Base-by-base conservation (phyloP, 352 stramenopile genomes). In the Pythium brassicae region DNA sequence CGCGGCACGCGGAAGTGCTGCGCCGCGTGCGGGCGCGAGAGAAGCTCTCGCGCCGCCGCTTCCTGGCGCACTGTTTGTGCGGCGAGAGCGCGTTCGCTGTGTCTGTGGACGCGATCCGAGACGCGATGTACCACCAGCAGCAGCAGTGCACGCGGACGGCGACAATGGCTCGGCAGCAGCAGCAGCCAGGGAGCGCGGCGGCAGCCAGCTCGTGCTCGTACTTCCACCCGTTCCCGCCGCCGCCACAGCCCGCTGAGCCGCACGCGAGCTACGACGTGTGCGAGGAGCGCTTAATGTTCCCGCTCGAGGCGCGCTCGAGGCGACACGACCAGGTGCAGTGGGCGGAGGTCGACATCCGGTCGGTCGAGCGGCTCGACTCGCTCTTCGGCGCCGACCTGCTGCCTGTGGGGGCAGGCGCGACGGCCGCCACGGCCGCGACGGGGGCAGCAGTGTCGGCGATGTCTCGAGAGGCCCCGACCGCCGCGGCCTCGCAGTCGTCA, bases 61-160 rank as follows among this genome's bases (percentile, higher is more conserved):
- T 39, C 11, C 55, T 76, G n/a, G 55, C 75, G 3, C 61, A 62
- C 22, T 87, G 74, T 61, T 49, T 52, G 10, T 89, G 78, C 46
- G 76, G 75, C 12, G 61, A 72, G n/a, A 74, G 56, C 29, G 68
- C 80, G 25, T 55, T 82, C 23, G 59, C 52, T 0, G 43, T 78
- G 22, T 54, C 57, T 0, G 22, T 59, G 17, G 32, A 53, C 26
- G 49, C 40, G 27, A 57, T 62, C 49, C 51, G 56, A 40, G 57
- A 63, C 1, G 49, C 57, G 4, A 53, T 57, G 50, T 57, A 63
- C 43, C 57, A 63, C 19, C 57, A 53, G 49, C 23, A 47, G n/a
- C 57, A 63, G 40, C 57, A 53, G 14, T 74, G 68, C 46, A 61
- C 59, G 17, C 74, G 66, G 26, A 56, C 32, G 10, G 14, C 27